Evolutionary conservation across 805 yeast species (phyloP).

Genomic region (Kazachstania kunashirensis): DNA sequence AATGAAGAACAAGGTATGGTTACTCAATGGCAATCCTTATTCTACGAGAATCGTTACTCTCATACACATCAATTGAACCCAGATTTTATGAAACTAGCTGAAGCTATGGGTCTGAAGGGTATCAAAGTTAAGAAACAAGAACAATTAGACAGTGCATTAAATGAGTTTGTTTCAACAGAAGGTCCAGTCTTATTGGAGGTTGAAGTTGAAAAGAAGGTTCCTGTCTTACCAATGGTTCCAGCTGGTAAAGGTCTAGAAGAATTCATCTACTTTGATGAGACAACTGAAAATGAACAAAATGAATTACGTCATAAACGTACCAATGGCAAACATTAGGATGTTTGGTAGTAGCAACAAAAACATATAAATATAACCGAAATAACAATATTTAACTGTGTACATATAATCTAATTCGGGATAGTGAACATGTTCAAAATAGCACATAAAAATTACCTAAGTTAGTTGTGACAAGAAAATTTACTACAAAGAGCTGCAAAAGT

Average conservation of each 20-base stretch:
- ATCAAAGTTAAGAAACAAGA: constrained; percentile 61
- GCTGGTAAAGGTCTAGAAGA: constrained; percentile 92
- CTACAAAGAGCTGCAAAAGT: background rate
- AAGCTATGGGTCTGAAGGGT: constrained; percentile 86
- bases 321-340: constrained; percentile 58
- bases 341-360: too few relatives aligned
- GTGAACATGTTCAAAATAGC: too few relatives aligned
- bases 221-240: constrained; percentile 97
- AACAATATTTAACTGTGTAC: too few relatives aligned
- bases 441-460: background rate
- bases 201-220: constrained; percentile 76
- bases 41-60: constrained; percentile 94
- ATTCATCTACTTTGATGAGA: constrained; percentile 78
- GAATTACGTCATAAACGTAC: constrained; percentile 66
- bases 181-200: constrained; percentile 93
- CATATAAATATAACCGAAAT: too few relatives aligned
- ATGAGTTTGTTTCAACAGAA: constrained; percentile 60
- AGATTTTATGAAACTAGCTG: constrained; percentile 84
- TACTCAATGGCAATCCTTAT: constrained; percentile 97
- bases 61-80: constrained; percentile 97
- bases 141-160: constrained; percentile 48
- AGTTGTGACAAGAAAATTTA: background rate
- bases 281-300: constrained; percentile 61
- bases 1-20: constrained; percentile 99
- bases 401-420: too few relatives aligned